These are phyloP conservation scores for Colletotrichum navitas DNA, from an alignment of 2,329 filamentous ascomycete species.

Conservation along the genomic window DNA sequence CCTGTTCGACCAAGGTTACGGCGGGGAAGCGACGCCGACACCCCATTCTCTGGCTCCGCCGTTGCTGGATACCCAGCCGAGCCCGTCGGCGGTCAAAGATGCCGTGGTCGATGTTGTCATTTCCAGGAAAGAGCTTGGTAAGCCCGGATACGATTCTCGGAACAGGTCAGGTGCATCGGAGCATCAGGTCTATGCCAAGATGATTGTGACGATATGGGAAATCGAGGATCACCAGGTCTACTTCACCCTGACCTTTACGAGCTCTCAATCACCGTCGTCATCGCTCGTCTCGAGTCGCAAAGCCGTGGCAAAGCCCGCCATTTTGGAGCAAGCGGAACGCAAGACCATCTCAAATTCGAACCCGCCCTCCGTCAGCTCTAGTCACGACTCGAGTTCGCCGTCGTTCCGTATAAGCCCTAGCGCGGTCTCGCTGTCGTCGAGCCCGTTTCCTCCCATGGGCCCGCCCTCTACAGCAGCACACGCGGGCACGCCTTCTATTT, in stretches of 20 bases:
- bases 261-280: slow-evolving; percentile 59
- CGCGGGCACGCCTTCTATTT: slow-evolving; percentile 72
- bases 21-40: slow-evolving; percentile 56
- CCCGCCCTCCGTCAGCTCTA: slow-evolving; percentile 61
- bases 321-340: slow-evolving; percentile 61
- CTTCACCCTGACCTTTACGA: slow-evolving; percentile 82
- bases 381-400: slow-evolving; percentile 61
- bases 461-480: slow-evolving; percentile 69
- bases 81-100: slow-evolving; percentile 61
- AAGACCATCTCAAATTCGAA: slow-evolving; percentile 59
- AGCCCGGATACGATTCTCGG: slow-evolving; percentile 53
- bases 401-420: slow-evolving; percentile 64
- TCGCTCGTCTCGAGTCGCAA: slow-evolving; percentile 52
- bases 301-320: slow-evolving; percentile 54
- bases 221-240: slow-evolving; percentile 75
- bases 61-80: slow-evolving; percentile 44
- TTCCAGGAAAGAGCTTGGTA: slow-evolving; percentile 60
- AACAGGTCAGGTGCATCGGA: slow-evolving; percentile 53
- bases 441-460: slow-evolving; percentile 75
- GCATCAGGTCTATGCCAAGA: slow-evolving; percentile 71
- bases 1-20: slow-evolving; percentile 38
- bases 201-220: slow-evolving; percentile 83
- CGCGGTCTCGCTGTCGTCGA: slow-evolving; percentile 64
- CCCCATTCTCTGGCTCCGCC: slow-evolving; percentile 44
- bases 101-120: slow-evolving; percentile 77